Percentiles rank a stretch among this genome's conserved stretches.
Evolutionary conservation across 805 yeast species (phyloP).

Genomic region (Saccharomycopsis capsularis): DNA sequence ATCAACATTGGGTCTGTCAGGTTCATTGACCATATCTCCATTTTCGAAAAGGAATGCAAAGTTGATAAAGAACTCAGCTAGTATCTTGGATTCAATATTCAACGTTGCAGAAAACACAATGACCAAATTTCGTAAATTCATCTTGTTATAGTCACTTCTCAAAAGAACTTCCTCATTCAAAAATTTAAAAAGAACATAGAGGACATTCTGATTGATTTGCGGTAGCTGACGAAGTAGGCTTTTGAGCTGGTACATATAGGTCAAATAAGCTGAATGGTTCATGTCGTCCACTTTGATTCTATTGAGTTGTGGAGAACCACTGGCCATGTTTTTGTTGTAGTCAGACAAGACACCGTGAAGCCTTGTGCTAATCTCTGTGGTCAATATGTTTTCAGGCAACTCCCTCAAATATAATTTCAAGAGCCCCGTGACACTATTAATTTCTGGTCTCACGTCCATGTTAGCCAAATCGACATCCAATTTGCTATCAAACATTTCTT

Average conservation of each 20-base stretch:
- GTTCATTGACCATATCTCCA: conserved; percentile 35
- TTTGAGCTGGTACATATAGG: conserved; percentile 18
- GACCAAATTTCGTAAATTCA: conserved; percentile 74
- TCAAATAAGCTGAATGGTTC: conserved; percentile 16
- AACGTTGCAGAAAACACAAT: conserved; percentile 81
- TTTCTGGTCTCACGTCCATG: conserved; percentile 43
- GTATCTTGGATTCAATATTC: conserved; percentile 54
- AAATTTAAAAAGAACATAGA: conserved; percentile 61
- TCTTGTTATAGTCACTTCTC: conserved; percentile 60
- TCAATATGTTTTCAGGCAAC: conserved; percentile 62
- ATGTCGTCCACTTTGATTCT: conserved; percentile 17
- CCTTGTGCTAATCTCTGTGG: conserved; percentile 39
- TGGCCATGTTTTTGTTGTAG: conserved; percentile 13
- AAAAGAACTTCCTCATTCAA: conserved; percentile 52
- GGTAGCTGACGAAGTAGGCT: conserved; percentile 35
- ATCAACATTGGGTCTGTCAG: conserved; percentile 43
- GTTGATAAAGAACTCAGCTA: conserved; percentile 55
- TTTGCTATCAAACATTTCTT: conserved; percentile 57
- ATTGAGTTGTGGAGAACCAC: conserved; percentile 25
- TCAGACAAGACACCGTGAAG: conserved; percentile 33
- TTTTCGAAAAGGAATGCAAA: conserved; percentile 54
- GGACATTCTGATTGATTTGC: conserved; percentile 47
- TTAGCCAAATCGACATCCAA: conserved; percentile 62
- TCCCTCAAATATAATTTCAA: conserved; percentile 77
- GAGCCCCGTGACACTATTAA: conserved; percentile 81